phyloP scores from a whole-genome alignment of 2,329 filamentous ascomycete species.

The Pseudocercospora pini-densiflorae region DNA sequence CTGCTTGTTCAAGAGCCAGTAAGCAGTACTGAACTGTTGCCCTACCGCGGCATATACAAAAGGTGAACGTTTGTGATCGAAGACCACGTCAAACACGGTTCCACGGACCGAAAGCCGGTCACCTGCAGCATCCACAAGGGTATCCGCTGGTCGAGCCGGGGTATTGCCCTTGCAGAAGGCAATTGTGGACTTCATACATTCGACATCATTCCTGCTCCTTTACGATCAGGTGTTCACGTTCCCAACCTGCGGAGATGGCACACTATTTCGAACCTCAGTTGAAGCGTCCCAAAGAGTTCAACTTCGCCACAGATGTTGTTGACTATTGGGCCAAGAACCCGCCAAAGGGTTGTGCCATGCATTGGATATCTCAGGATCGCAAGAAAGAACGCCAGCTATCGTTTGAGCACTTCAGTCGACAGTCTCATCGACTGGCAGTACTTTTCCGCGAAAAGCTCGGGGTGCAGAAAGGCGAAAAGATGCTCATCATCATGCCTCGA shows the following conservation, averaged over 20 bases:
- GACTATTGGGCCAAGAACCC: conserved; percentile 45
- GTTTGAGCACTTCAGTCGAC: conserved; percentile 43
- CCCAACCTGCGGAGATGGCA: conserved; percentile 26
- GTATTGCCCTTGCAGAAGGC: no score
- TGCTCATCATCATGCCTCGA: conserved; percentile 44
- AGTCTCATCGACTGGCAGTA: conserved; percentile 43
- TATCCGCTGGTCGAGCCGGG: no score
- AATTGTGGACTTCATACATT: no score
- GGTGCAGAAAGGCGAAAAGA: conserved; percentile 41
- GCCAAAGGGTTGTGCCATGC: conserved; percentile 40
- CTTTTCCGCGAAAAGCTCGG: conserved; percentile 41
- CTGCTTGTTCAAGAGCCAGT: no score
- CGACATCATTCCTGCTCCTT: not conserved
- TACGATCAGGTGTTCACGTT: not conserved
- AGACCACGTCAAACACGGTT: no score
- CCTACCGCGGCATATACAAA: no score
- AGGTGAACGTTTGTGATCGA: no score
- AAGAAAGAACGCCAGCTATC: conserved; percentile 36
- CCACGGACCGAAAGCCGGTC: no score
- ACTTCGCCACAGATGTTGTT: conserved; percentile 48
- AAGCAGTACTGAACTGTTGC: no score
- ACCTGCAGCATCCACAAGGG: no score
- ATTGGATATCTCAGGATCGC: conserved; percentile 45
- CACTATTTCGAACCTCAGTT: conserved; percentile 33
- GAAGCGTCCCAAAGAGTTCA: conserved; percentile 40